Percentiles rank a stretch among this genome's conserved stretches.
phyloP scores from a whole-genome alignment of 78 protist genomes.

The Planoprotostelium fungivorum region DNA sequence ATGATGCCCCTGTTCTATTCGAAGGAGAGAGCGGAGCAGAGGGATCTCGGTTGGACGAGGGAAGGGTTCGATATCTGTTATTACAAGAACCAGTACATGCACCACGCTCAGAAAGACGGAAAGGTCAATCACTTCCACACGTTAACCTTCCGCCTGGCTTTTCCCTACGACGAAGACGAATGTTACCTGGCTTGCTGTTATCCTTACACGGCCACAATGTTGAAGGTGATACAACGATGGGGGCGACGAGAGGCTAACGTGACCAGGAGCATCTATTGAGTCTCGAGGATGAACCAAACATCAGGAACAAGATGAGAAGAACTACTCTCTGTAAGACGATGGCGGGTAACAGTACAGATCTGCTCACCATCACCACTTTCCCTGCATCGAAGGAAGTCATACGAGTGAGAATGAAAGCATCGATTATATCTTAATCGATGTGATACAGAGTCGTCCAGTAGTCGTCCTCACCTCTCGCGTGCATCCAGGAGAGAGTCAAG shows the following conservation, averaged over 20 bases:
- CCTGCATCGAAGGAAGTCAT: background rate
- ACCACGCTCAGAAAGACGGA: background rate
- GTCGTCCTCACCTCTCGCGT: slow-evolving; percentile 79
- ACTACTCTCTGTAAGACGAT: slow-evolving; percentile 28
- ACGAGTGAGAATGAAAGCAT: background rate
- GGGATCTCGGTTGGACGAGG: slow-evolving; percentile 63
- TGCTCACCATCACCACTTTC: slow-evolving; percentile 60
- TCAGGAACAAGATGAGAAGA: background rate
- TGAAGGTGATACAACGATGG: too few species aligned
- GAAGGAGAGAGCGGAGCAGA: background rate
- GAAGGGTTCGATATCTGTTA: slow-evolving; percentile 50
- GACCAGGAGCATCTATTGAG: background rate
- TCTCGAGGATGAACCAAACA: slow-evolving; percentile 4
- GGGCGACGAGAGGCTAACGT: too few species aligned
- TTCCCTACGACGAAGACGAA: slow-evolving; percentile 24
- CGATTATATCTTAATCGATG: background rate
- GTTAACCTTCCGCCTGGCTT: slow-evolving; percentile 36
- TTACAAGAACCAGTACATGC: slow-evolving; percentile 24
- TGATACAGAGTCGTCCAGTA: background rate
- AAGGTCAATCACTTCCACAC: slow-evolving; percentile 25
- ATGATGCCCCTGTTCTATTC: slow-evolving; percentile 61
- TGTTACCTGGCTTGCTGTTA: slow-evolving; percentile 55
- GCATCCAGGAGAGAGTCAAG: slow-evolving; percentile 86
- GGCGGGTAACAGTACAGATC: slow-evolving; percentile 25
- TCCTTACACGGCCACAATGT: slow-evolving; percentile 71